Evolutionary conservation across 805 yeast species (phyloP).

Genomic region (Yarrowia yakushimensis): DNA sequence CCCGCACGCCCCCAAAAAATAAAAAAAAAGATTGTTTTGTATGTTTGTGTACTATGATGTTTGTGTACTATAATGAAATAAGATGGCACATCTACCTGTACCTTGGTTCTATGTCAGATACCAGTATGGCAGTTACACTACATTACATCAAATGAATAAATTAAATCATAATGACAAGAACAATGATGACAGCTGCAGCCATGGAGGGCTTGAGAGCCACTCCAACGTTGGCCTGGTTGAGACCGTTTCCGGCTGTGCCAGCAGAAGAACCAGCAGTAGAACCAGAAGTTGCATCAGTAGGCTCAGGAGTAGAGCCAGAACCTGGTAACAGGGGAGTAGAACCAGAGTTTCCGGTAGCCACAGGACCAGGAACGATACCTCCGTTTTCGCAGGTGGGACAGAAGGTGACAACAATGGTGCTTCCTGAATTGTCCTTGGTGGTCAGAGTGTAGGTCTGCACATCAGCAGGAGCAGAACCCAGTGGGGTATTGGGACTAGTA

Average conservation of each 20-base stretch:
- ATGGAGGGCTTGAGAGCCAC: not conserved
- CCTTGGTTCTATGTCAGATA: too few relatives aligned
- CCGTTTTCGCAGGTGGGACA: not conserved
- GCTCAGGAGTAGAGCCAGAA: not conserved
- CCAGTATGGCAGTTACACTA: too few relatives aligned
- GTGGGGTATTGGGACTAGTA: not conserved
- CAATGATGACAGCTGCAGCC: not conserved
- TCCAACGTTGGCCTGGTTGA: not conserved
- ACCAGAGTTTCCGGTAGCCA: too few relatives aligned
- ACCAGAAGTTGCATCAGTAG: not conserved
- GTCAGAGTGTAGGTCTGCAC: not conserved
- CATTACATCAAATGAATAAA: too few relatives aligned
- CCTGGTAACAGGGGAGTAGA: not conserved
- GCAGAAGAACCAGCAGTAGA: not conserved
- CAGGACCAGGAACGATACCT: not conserved
- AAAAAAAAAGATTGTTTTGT: too few relatives aligned
- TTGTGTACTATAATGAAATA: too few relatives aligned
- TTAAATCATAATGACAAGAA: not conserved
- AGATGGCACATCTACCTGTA: too few relatives aligned
- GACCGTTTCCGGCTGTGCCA: not conserved
- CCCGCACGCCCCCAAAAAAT: too few relatives aligned
- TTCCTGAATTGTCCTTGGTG: not conserved
- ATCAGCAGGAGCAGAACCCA: not conserved
- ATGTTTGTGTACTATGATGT: too few relatives aligned
- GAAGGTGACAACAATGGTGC: not conserved